phyloP scores from a whole-genome alignment of 2,329 filamentous ascomycete species.

The Cladophialophora psammophila region DNA sequence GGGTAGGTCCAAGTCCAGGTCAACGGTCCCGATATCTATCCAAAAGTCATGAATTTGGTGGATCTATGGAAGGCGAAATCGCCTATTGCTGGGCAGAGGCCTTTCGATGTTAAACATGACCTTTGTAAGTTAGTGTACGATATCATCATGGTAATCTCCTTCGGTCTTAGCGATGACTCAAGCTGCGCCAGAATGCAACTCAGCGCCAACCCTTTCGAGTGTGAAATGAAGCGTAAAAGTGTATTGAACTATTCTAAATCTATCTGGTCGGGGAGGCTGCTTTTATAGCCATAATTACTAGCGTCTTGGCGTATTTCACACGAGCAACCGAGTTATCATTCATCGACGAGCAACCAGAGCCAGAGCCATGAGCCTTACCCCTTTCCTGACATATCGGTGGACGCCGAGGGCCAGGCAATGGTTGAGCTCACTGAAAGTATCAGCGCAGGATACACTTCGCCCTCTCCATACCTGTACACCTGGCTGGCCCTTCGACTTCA shows the following conservation, averaged over 20 bases:
- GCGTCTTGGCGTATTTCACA: too few species aligned
- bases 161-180: neutral
- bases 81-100: neutral
- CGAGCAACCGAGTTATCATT: neutral
- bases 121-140: constrained; percentile 1
- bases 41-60: neutral
- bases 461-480: neutral
- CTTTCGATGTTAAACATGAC: constrained; percentile 6
- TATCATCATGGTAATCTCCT: constrained; percentile 6
- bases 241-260: too few species aligned
- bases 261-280: too few species aligned
- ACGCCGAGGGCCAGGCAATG: constrained; percentile 1
- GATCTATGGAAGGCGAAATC: constrained; percentile 10
- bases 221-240: too few species aligned
- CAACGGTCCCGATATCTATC: constrained; percentile 13
- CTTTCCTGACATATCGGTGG: neutral
- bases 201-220: neutral
- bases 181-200: constrained; percentile 4
- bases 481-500: constrained; percentile 3
- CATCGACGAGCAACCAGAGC: neutral
- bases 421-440: neutral
- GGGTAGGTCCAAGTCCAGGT: neutral
- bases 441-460: neutral
- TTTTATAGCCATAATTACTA: too few species aligned
- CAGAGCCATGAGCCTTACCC: neutral